Evolutionary conservation across 768 basidiomycete species (phyloP), one percentile per base, ranked within the genome.

Genomic region (Rhodosporidiobolus sp.): DNA sequence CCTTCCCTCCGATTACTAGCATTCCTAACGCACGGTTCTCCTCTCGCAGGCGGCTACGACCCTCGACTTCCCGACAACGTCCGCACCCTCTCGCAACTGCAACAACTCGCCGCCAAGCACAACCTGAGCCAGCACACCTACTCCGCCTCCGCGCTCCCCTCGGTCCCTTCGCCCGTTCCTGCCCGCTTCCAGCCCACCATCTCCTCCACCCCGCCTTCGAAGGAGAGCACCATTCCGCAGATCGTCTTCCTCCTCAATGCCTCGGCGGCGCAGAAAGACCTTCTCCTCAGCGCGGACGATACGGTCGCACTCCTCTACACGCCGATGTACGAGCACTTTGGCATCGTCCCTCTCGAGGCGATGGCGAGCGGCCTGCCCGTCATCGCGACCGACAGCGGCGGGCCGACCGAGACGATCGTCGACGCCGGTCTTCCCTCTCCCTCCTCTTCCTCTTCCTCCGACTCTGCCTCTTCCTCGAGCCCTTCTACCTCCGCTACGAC

Each of bases 291-390:
- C 9, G 80, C 86, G 0, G 86, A 85, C 9, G 91, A 92, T 0
- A 57, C 43, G n/a, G 81, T 87, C 24, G 90, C 87, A 0, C 84
- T 98, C 0, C 85, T 99, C 12, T 99, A 99, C 80, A 99, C 95
- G 0, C 96, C 95, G 0, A 83, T 86, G 14, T 95, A 95, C 80
- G 95, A 99, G 78, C 95, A 99, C 80, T 96, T 98, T 80, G 96
- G 95, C 3, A 97, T 99, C 76, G 94, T 89, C 0, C 95, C 96
- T 4, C 86, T 97, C 6, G 95, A 99, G 80, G 94, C 87, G 0
- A 97, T 97, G 93, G 86, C 88, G 14, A 94, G 90, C 58, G 92
- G 93, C 5, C 80, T 98, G 0, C 93, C 94, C 0, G 89, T 98
- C 1, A 82, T 99, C 28, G 94, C 94, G 0, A 92, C 90, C 77